Conservation (phyloP, 1,284 basidiomycete species). For the Hypsizygus ulmarius region DNA sequence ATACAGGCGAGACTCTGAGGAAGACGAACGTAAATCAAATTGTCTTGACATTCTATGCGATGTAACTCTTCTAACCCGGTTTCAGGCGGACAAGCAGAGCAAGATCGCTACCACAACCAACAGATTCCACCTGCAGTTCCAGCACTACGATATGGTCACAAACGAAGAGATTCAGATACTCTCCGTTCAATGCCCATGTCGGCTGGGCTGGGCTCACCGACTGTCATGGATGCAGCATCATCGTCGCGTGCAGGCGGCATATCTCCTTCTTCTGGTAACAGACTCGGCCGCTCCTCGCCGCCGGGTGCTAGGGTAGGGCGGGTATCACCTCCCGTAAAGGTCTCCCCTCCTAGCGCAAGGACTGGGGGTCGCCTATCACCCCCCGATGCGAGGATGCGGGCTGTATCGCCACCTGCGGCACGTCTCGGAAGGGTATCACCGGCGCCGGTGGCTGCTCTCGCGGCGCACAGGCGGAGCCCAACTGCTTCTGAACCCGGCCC, state of each 20-base stretch:
- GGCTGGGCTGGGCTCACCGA: constrained; percentile 31
- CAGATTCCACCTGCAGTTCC: constrained; percentile 12
- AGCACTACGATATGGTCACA: constrained; percentile 50
- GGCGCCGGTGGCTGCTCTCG: constrained; percentile 34
- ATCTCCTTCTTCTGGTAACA: constrained; percentile 16
- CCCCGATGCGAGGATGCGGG: constrained; percentile 13
- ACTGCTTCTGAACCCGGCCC: constrained; percentile 24
- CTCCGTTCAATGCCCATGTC: constrained; percentile 44
- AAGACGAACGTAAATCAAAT: constrained; percentile 37
- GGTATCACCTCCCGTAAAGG: constrained; percentile 23
- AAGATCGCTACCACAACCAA: constrained; percentile 24
- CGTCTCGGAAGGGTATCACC: constrained; percentile 20
- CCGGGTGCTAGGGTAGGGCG: constrained; percentile 22
- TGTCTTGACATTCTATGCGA: constrained; percentile 13
- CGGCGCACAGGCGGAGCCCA: constrained; percentile 66
- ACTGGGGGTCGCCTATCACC: constrained; percentile 15
- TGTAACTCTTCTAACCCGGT: constrained; percentile 13
- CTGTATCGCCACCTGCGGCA: constrained; percentile 29
- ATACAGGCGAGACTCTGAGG: constrained; percentile 40
- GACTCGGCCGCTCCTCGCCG: constrained; percentile 24
- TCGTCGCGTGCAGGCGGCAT: constrained; percentile 15
- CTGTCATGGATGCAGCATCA: constrained; percentile 25
- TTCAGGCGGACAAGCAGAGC: constrained; percentile 28
- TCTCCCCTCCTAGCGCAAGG: constrained; percentile 12
- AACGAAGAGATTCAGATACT: constrained; percentile 72